Base-by-base conservation (phyloP, 2,329 filamentous ascomycete species). In the Sclerotinia spermophila region DNA sequence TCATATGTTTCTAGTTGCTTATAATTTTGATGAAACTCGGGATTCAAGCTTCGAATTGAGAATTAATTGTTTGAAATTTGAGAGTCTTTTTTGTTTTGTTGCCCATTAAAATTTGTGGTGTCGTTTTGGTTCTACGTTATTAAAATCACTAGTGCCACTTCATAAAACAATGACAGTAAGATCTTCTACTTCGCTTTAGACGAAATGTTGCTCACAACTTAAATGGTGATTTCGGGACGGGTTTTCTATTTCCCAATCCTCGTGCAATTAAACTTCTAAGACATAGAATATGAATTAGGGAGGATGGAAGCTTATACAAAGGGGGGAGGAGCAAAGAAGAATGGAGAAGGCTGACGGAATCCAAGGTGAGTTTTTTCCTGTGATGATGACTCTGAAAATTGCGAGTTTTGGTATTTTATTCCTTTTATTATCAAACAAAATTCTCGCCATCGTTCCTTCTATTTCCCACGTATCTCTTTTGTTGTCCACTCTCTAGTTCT, bases 181-280 rank as follows among this genome's bases (percentile, higher is more conserved):
- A 17, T 7, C 0, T 15, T 27, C 1, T 0, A 7, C n/a, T 27
- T 3, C 0, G 7, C 24, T 51, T 51, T 4, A 15, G 1, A 27
- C 11, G 13, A 27, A 27, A n/a, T 27, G 2, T 51, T 7, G 11
- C 24, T 27, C 24, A 3, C 2, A 7, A 3, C 5, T 27, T n/a
- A 51, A 51, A 17, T 51, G n/a, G 5, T 7, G n/a, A n/a, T 27
- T 27, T 27, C 5, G 2, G n/a, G 2, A n/a, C n/a, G 27, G 13
- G n/a, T 3, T 17, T 51, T 15, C 48, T 51, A 2, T n/a, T 51
- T 13, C 11, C 24, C 13, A 27, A 5, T 15, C 11, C 19, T n/a
- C n/a, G n/a, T n/a, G n/a, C n/a, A n/a, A n/a, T n/a, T n/a, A n/a
- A n/a, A n/a, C n/a, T n/a, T n/a, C n/a, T n/a, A n/a, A n/a, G n/a